Base-by-base conservation (phyloP, 1,284 basidiomycete genomes). In the Apiotrichum siamense region DNA sequence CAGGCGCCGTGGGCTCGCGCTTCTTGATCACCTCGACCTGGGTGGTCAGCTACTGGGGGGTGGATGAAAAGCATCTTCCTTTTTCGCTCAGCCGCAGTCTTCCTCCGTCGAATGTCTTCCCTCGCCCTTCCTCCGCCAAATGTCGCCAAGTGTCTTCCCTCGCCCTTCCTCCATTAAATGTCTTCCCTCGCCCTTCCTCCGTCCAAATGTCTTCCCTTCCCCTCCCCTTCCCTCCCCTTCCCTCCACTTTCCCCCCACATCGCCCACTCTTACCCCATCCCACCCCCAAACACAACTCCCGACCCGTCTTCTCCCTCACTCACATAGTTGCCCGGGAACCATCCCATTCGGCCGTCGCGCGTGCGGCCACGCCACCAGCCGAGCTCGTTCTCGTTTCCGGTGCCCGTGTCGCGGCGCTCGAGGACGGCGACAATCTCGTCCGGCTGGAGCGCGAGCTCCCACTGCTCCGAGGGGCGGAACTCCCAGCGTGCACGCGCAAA, bases 311-410 rank as follows among this genome's bases (percentile, higher is more conserved):
- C 7, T 18, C 13, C 25, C 23, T 12, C n/a, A 63, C 65, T 59
- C 60, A 91, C 88, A 80, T 86, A 93, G 63, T 88, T 93, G 59
- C 80, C 83, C 1, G 94, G 94, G 81, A 99, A 97, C 92, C 92
- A 99, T 0, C 94, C 94, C 61, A 90, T 85, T 57, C 86, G 80
- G 0, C 94, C 96, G 62, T 98, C 93, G 52, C 94, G 80, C 55
- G 89, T 94, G 45, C 94, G 78, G 0, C 94, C 94, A 69, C 86
- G 86, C 92, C 93, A 98, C 94, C 96, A 99, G 43, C 92, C 90
- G 15, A 80, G 81, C 52, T 86, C 81, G 44, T 85, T 85, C 33
- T 81, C 61, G 50, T 85, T 75, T n/a, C 85, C 85, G 61, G 87
- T 83, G 5, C 84, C 81, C 59, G 87, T 83, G 62, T 89, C 86